Conservation (phyloP, 345 rosid genomes). For the Salix exigua region DNA sequence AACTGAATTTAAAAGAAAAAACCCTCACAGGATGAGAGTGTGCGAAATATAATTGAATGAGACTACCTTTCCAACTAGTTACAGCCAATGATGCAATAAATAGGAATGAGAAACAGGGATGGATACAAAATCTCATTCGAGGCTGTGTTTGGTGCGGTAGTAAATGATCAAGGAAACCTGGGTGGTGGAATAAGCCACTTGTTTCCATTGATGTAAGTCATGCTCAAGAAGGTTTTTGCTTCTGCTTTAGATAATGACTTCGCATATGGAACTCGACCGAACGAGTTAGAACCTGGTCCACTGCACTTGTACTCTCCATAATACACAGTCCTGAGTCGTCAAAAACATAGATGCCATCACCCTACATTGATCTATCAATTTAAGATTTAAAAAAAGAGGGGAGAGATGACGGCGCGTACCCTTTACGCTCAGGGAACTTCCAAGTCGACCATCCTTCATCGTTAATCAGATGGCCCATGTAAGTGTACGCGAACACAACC, state of each 20-base stretch:
- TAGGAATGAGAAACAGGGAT: no score
- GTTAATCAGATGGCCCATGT: constrained; percentile 25
- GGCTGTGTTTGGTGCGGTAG: background rate
- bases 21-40: no score
- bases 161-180: background rate
- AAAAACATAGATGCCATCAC: background rate
- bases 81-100: background rate
- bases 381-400: no score
- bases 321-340: constrained; percentile 10
- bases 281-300: constrained; percentile 18
- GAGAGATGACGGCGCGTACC: background rate
- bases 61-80: background rate
- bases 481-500: constrained; percentile 29
- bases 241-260: constrained; percentile 15
- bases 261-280: constrained; percentile 17
- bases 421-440: background rate
- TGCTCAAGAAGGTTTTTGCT: constrained; percentile 28
- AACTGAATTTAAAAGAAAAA: no score
- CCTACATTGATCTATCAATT: background rate
- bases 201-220: constrained; percentile 25
- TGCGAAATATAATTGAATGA: background rate
- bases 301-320: constrained; percentile 32
- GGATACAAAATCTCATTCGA: background rate
- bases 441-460: constrained; percentile 23
- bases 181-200: constrained; percentile 34